Conservation (phyloP, 2,329 filamentous ascomycete genomes). For the Emmonsiellopsis sp. region DNA sequence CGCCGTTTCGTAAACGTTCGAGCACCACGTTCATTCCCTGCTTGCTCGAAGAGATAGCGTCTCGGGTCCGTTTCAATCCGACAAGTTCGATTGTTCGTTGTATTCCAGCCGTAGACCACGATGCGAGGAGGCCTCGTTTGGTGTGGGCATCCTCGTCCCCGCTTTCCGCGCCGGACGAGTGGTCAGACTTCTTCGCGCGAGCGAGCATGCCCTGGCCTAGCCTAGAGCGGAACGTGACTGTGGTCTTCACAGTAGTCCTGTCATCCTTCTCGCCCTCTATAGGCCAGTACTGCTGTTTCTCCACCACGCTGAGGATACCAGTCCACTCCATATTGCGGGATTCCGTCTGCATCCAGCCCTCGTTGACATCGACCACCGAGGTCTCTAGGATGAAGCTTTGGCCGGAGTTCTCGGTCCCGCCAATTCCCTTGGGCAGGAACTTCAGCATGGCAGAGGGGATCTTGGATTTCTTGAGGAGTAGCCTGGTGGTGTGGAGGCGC, state of each 20-base stretch:
- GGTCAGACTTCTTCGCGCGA: slow-evolving; percentile 30
- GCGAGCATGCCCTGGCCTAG: slow-evolving; percentile 49
- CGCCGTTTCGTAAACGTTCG: slow-evolving; percentile 54
- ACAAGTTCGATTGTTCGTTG: slow-evolving; percentile 57
- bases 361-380: slow-evolving; percentile 51
- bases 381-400: slow-evolving; percentile 57
- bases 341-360: slow-evolving; percentile 60
- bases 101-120: slow-evolving; percentile 50
- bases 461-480: slow-evolving; percentile 56
- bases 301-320: slow-evolving; percentile 54
- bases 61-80: slow-evolving; percentile 50
- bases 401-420: slow-evolving; percentile 49
- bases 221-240: slow-evolving; percentile 53
- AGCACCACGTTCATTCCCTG: slow-evolving; percentile 60
- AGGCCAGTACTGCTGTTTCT: slow-evolving; percentile 47
- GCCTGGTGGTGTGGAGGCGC: slow-evolving; percentile 51
- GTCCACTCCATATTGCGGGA: slow-evolving; percentile 59
- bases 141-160: slow-evolving; percentile 42
- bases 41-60: slow-evolving; percentile 53
- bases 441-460: slow-evolving; percentile 53
- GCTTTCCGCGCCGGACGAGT: slow-evolving; percentile 25
- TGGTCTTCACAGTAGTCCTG: slow-evolving; percentile 50
- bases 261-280: slow-evolving; percentile 31
- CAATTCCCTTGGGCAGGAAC: slow-evolving; percentile 50
- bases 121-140: slow-evolving; percentile 50